Evolutionary conservation across 352 stramenopile genomes (phyloP).

Genomic region (Pythium aphanidermatum): DNA sequence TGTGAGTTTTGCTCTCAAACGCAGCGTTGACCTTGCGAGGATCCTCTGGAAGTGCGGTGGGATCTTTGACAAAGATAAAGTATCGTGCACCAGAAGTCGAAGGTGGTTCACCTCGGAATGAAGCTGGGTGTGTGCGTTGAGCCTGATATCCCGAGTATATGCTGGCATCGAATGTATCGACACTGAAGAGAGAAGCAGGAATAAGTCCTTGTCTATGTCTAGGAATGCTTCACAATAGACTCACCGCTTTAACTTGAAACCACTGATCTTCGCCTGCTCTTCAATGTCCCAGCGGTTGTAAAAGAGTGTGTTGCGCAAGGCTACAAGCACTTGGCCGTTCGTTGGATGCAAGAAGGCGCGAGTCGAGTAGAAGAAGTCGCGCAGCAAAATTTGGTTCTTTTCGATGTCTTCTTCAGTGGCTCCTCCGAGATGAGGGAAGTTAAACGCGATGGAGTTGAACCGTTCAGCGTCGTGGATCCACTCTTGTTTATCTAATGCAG

Average conservation of each 20-base stretch:
- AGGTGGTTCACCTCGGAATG: constrained; percentile 65
- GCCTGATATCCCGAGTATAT: constrained; percentile 74
- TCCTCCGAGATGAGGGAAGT: constrained; percentile 82
- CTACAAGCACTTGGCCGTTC: constrained; percentile 62
- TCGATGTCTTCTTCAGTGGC: constrained; percentile 74
- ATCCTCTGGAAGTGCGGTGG: constrained; percentile 23
- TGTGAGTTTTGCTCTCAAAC: not conserved
- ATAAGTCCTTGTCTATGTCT: not conserved
- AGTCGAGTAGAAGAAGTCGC: constrained; percentile 69
- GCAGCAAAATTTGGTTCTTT: constrained; percentile 77
- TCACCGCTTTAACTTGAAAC: constrained; percentile 63
- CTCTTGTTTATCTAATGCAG: constrained; percentile 43
- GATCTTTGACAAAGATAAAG: constrained; percentile 58
- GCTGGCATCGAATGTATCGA: constrained; percentile 54
- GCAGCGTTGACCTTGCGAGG: constrained; percentile 9
- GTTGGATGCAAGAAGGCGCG: constrained; percentile 49
- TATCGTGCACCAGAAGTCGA: constrained; percentile 62
- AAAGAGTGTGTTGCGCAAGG: constrained; percentile 71
- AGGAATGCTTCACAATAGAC: not conserved
- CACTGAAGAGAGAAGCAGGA: constrained; percentile 23
- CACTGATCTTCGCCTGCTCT: constrained; percentile 51
- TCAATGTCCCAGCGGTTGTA: constrained; percentile 84
- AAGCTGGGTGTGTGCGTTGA: constrained; percentile 68
- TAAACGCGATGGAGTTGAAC: constrained; percentile 78
- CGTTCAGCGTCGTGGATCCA: constrained; percentile 35